These are phyloP conservation scores for Colletotrichum aenigma DNA, from an alignment of 2,329 filamentous ascomycete species.

Conservation along the genomic window DNA sequence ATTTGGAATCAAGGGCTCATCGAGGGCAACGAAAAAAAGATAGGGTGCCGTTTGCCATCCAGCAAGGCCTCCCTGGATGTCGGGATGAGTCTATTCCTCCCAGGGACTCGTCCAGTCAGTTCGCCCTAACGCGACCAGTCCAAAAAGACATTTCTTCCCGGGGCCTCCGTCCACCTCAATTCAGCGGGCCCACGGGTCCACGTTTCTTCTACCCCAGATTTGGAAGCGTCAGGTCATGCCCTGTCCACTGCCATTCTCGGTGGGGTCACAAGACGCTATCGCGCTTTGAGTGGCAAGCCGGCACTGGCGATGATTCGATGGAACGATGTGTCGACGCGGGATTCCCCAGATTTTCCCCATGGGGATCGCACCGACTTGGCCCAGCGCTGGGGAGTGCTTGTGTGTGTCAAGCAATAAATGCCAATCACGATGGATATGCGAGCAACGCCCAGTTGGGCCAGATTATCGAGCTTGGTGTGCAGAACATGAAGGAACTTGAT, in stretches of 20 bases:
- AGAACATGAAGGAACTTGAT: neutral
- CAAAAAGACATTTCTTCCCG: neutral
- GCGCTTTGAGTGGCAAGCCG: neutral
- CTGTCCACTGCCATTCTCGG: neutral
- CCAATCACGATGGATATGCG: neutral
- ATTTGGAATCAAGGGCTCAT: neutral
- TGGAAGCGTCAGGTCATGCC: neutral
- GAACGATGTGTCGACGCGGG: neutral
- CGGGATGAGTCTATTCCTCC: neutral
- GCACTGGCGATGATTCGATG: neutral
- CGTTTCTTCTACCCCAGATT: neutral
- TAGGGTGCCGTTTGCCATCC: neutral
- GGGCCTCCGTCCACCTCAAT: neutral
- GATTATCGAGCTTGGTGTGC: neutral
- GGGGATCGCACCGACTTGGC: neutral
- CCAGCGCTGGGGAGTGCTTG: neutral
- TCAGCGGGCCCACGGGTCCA: neutral
- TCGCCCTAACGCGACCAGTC: neutral
- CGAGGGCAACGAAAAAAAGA: neutral
- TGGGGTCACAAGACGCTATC: conserved; percentile 3
- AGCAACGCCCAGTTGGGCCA: neutral
- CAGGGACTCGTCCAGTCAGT: neutral
- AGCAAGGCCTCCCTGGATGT: neutral
- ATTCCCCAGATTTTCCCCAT: neutral
- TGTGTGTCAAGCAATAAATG: neutral